Percentiles rank a stretch among this genome's conserved stretches.
These are phyloP conservation scores for Coemansia sp. DNA, from an alignment of 192 early-diverging fungal genomes.

Conservation along the genomic window DNA sequence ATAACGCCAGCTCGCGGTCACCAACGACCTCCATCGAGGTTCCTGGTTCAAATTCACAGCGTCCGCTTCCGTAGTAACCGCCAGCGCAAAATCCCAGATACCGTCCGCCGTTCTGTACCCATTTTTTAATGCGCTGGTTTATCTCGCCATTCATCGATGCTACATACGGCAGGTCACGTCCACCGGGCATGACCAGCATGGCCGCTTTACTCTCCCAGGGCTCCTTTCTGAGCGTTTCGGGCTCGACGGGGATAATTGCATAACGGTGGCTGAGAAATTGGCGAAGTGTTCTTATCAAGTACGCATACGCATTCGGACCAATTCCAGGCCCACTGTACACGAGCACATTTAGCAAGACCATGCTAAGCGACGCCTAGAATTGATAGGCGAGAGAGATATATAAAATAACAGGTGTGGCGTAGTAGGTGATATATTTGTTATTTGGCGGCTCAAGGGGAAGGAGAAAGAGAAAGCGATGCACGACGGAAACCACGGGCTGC, in stretches of 20 bases:
- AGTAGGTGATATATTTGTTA: not conserved
- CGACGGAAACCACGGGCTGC: not conserved
- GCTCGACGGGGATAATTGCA: constrained; percentile 86
- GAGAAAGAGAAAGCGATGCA: not conserved
- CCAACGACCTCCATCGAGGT: constrained; percentile 69
- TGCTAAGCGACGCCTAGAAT: not conserved
- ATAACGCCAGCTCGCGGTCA: constrained; percentile 72
- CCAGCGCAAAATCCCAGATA: constrained; percentile 96
- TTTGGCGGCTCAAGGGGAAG: not conserved
- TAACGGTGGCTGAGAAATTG: constrained; percentile 76
- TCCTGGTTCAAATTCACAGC: constrained; percentile 79
- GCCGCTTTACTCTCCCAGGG: constrained; percentile 91
- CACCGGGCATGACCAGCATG: constrained; percentile 87
- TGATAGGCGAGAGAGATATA: not conserved
- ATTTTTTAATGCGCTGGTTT: constrained; percentile 65
- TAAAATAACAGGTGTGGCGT: not conserved
- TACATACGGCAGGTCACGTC: constrained; percentile 82
- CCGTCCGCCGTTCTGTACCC: constrained; percentile 74
- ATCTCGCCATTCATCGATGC: constrained; percentile 65
- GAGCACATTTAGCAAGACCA: constrained; percentile 48
- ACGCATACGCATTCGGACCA: constrained; percentile 37
- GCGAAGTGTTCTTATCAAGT: constrained; percentile 64
- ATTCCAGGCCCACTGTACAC: constrained; percentile 56
- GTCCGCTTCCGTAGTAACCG: constrained; percentile 74
- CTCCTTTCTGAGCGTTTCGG: constrained; percentile 65